Conservation (phyloP, 1,139 yeast species). For the Arxiozyma slooffiae region DNA sequence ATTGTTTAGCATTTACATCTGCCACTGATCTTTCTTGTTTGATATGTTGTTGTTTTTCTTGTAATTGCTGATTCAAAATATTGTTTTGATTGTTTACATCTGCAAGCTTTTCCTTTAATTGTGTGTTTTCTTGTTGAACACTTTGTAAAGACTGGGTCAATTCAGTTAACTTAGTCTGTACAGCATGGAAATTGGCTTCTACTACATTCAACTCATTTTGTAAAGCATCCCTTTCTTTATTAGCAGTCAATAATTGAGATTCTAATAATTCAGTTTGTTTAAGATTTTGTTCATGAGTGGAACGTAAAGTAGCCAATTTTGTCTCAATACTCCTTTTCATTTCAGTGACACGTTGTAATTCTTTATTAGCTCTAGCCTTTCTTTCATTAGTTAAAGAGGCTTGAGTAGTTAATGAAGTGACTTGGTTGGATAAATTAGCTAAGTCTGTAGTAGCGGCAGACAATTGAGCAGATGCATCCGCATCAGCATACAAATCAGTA, state of each 20-base stretch:
- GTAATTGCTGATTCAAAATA: conserved; percentile 49
- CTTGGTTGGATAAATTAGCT: conserved; percentile 80
- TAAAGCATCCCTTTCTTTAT: conserved; percentile 61
- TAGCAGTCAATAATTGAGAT: conserved; percentile 45
- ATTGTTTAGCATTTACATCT: conserved; percentile 60
- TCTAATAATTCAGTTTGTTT: conserved; percentile 67
- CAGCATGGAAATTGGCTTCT: conserved; percentile 71
- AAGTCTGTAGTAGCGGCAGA: conserved; percentile 76
- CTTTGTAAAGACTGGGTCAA: conserved; percentile 51
- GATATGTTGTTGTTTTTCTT: conserved; percentile 42
- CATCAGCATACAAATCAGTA: conserved; percentile 47
- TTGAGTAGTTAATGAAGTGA: conserved; percentile 66
- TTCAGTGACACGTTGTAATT: conserved; percentile 51
- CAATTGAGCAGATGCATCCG: conserved; percentile 53
- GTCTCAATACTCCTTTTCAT: conserved; percentile 63
- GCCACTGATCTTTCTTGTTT: conserved; percentile 54
- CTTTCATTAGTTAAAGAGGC: conserved; percentile 61
- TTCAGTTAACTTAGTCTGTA: conserved; percentile 57
- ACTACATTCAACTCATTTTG: conserved; percentile 68
- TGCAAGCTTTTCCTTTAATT: conserved; percentile 59
- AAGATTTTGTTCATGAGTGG: conserved; percentile 71
- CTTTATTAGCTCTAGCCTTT: conserved; percentile 67
- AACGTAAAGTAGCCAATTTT: conserved; percentile 55
- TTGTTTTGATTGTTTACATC: conserved; percentile 56
- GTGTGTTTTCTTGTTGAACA: conserved; percentile 55